phyloP scores from a whole-genome alignment of 805 yeast genomes.

The Sugiyamaella floridensis region DNA sequence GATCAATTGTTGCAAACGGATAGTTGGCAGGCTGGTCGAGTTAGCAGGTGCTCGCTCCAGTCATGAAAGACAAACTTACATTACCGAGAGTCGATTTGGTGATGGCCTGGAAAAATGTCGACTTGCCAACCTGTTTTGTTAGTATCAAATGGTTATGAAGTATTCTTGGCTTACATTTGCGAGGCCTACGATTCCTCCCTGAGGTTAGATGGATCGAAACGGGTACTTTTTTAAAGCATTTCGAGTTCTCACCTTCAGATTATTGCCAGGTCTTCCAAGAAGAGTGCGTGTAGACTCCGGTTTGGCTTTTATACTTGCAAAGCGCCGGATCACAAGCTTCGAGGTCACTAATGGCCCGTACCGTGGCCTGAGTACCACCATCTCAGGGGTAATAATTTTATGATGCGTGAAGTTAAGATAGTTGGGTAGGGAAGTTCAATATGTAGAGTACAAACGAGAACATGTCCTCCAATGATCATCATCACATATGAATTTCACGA shows the following conservation, averaged over 20 bases:
- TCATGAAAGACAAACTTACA: no score
- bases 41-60: no score
- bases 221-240: not conserved
- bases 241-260: conserved; percentile 33
- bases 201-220: conserved; percentile 36
- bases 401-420: not conserved
- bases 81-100: conserved; percentile 58
- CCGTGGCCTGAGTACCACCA: not conserved
- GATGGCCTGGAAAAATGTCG: conserved; percentile 53
- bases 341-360: not conserved
- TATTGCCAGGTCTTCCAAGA: conserved; percentile 47
- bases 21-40: conserved; percentile 47
- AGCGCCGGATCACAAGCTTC: not conserved
- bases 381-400: not conserved
- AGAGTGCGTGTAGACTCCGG: not conserved
- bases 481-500: no score
- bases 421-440: no score
- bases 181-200: conserved; percentile 54
- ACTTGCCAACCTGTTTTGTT: conserved; percentile 39
- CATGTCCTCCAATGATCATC: no score
- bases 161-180: conserved; percentile 42
- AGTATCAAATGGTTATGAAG: not conserved
- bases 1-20: conserved; percentile 73
- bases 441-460: no score
- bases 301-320: conserved; percentile 3